Evolutionary conservation across 495 filamentous ascomycete species (phyloP).

Genomic region (Pyrenula massariospora): DNA sequence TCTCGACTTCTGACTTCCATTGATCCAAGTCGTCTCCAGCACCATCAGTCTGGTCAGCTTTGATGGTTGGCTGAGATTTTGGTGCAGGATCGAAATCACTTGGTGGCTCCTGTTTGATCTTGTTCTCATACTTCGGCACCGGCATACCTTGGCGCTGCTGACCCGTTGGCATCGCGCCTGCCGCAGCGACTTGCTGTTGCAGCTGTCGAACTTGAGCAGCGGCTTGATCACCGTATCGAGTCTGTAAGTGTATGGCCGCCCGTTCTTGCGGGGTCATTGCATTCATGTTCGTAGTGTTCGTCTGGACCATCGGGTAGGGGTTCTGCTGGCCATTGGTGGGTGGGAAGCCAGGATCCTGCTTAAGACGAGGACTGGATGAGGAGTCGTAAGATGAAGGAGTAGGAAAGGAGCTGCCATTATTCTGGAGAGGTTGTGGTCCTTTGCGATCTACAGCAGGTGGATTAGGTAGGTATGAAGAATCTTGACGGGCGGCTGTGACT

Average conservation of each 20-base stretch:
- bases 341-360: slow-evolving; percentile 4
- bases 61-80: slow-evolving; percentile 6
- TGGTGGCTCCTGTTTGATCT: slow-evolving; percentile 35
- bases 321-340: slow-evolving; percentile 20
- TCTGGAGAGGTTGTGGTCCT: background rate
- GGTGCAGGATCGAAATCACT: background rate
- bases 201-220: slow-evolving; percentile 57
- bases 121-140: slow-evolving; percentile 30
- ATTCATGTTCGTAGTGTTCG: slow-evolving; percentile 37
- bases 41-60: slow-evolving; percentile 61
- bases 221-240: slow-evolving; percentile 61
- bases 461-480: background rate
- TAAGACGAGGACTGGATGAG: slow-evolving; percentile 10
- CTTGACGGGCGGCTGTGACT: slow-evolving; percentile 21
- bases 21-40: slow-evolving; percentile 39
- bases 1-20: slow-evolving; percentile 48
- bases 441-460: background rate
- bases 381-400: slow-evolving; percentile 1
- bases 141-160: slow-evolving; percentile 30
- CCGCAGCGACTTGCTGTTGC: slow-evolving; percentile 30
- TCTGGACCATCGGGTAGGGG: slow-evolving; percentile 27
- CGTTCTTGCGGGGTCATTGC: slow-evolving; percentile 48
- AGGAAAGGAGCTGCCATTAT: background rate
- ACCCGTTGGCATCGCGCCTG: slow-evolving; percentile 29
- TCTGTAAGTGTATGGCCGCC: slow-evolving; percentile 54